Percentiles rank a stretch among this genome's conserved stretches.
These are phyloP conservation scores for Pestalotiopsis sp. DNA, from an alignment of 2,329 filamentous ascomycete genomes.

Conservation along the genomic window DNA sequence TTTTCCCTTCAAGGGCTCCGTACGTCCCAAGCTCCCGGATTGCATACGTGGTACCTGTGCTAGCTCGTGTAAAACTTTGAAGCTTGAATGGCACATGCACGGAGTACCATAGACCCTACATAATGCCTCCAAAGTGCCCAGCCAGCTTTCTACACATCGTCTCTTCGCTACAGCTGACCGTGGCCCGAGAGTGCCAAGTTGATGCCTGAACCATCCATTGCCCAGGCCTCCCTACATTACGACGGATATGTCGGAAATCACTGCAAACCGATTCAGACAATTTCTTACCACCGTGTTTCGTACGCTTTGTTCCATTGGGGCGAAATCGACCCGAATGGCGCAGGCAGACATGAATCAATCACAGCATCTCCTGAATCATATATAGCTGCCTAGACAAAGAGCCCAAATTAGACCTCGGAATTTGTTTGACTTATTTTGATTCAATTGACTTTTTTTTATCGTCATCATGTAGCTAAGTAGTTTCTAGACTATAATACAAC, in stretches of 20 bases:
- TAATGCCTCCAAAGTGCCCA: no score
- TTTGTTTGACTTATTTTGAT: slow-evolving; percentile 8
- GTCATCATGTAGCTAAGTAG: slow-evolving; percentile 7
- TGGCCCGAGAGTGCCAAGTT: not conserved
- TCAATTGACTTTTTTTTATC: not conserved
- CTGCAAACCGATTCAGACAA: not conserved
- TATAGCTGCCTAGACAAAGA: not conserved
- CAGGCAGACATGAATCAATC: slow-evolving; percentile 3
- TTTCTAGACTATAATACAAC: slow-evolving; percentile 29
- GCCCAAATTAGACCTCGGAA: not conserved
- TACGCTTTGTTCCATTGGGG: not conserved
- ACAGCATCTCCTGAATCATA: not conserved
- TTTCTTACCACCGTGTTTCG: not conserved
- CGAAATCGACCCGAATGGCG: not conserved
- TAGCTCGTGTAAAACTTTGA: not conserved
- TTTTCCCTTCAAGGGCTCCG: not conserved
- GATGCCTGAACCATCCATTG: not conserved
- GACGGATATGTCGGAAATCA: not conserved
- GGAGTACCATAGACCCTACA: no score
- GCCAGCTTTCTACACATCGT: no score
- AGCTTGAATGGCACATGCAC: no score
- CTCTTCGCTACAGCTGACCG: not conserved
- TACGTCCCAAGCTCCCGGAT: not conserved
- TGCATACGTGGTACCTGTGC: not conserved
- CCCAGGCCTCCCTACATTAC: not conserved